These are phyloP conservation scores for Pyrus hybrid DNA, from an alignment of 331 rosid species.

Conservation along the genomic window DNA sequence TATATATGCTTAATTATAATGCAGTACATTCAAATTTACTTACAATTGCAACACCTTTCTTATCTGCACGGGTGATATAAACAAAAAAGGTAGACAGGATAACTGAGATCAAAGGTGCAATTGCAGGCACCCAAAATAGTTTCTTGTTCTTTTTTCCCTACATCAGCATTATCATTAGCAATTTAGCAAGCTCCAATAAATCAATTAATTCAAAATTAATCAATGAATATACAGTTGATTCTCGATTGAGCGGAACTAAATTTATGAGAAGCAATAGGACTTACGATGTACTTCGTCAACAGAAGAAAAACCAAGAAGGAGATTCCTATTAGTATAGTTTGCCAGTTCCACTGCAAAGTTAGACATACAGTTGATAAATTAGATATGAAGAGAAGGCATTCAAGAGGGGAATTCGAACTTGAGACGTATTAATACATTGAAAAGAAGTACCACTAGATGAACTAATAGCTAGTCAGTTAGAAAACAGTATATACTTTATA, in stretches of 20 bases:
- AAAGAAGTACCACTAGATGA: too few species aligned
- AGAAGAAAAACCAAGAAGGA: slow-evolving; percentile 63
- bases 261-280: neutral
- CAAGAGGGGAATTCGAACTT: too few species aligned
- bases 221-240: neutral
- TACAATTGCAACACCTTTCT: slow-evolving; percentile 66
- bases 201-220: neutral
- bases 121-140: slow-evolving; percentile 72
- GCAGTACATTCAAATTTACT: slow-evolving; percentile 16
- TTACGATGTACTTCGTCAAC: slow-evolving; percentile 53
- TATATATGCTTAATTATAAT: too few species aligned
- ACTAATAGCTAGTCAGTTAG: too few species aligned
- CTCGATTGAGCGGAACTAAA: too few species aligned
- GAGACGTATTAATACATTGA: neutral
- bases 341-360: slow-evolving; percentile 85
- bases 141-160: slow-evolving; percentile 68
- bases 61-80: slow-evolving; percentile 62
- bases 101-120: slow-evolving; percentile 72
- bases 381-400: neutral
- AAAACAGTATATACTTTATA: too few species aligned
- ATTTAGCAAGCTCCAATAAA: neutral
- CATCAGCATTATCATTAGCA: neutral
- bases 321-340: slow-evolving; percentile 61
- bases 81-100: slow-evolving; percentile 60
- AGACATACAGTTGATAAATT: neutral